Base-by-base conservation (phyloP, 2,329 filamentous ascomycete species). In the Colletotrichum falcatum region DNA sequence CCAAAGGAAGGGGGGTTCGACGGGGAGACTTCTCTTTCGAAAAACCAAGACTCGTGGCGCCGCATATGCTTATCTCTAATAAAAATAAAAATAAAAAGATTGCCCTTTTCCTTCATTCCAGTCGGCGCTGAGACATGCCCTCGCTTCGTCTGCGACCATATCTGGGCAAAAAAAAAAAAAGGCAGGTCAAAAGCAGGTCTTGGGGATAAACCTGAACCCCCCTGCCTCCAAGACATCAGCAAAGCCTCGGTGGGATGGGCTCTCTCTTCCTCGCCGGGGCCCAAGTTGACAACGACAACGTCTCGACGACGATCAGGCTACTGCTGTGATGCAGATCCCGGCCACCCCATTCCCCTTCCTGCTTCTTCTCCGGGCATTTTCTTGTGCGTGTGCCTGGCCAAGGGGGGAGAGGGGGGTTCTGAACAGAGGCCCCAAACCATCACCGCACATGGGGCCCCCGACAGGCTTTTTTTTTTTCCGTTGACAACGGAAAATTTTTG, bases 391-490 rank as follows among this genome's bases (percentile, higher is more conserved):
- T 35, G 39, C 39, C 58, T 39, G 61, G 58, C 59, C 56, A 42
- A 6, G 18, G 18, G 5, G 11, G 39, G 16, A 18, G 42, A 12
- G 18, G 14, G 42, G 39, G 11, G 39, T 16, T 42, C 16, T 42
- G 39, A 20, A 42, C 39, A 62, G 28, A 35, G 6, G 7, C 16
- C 42, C 39, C 39, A 9, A 42, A 42, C 63, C 63, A 67, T 28
- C 42, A 33, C 51, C 51, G 63, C 67, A 70, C 63, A 70, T 70
- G 67, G 67, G n/a, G n/a, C n/a, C 67, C 44, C 63, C 3, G 66
- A 62, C 58, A 44, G 46, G 39, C 2, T 7, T 33, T 33, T 42
- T 58, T 62, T 60, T 33, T 42, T 58, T 62, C 54, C 65, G 46
- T 51, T 53, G 58, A 62, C 28, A 44, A 60, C 63, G 64, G 67